Base-by-base conservation (phyloP, 345 rosid species). In the Citrus glauca region DNA sequence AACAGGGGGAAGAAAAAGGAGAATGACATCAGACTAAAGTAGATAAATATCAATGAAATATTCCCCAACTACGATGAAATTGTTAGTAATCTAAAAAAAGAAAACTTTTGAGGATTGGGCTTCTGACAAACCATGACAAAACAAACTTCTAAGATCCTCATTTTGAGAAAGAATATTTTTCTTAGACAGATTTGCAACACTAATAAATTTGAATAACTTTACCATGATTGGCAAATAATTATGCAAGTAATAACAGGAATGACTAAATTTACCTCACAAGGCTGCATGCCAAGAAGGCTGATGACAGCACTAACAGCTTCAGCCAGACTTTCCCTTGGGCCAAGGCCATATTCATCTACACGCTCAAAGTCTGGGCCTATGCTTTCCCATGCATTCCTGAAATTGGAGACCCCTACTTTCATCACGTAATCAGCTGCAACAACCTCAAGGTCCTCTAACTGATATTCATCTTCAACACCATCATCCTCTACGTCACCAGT, bases 351-450 rank as follows among this genome's bases (percentile, higher is more conserved):
- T 79, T 96, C 99, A 81, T 96, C 99, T 16, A 92, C 88, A n/a
- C 83, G 97, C 86, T 94, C 99, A 75, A 69, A 82, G 40, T 90
- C 97, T 65, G 91, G 84, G 48, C 84, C 89, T 88, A 96, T 85
- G 93, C 85, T 88, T 83, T 94, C 98, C 99, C 99, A 96, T 71
- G 95, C 99, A 84, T 92, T 94, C 82, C 97, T 90, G 94, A 96
- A 96, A 84, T 96, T 96, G 67, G 98, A 84, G 77, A 94, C 95
- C 5, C 89, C 92, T 14, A 96, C 95, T 84, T 91, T 91, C 87
- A 88, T 79, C 89, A 96, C 88, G 88, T 90, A 94, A 85, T 96
- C 98, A 4, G 94, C 97, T 65, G 99, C 85, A 81, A 91, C 95
- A 70, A 96, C 92, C 88, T 96, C 99, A 65, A 96, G 88, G 25